Base-by-base conservation (phyloP, 192 early-diverging fungal species). In the Umbelopsis vinacea region DNA sequence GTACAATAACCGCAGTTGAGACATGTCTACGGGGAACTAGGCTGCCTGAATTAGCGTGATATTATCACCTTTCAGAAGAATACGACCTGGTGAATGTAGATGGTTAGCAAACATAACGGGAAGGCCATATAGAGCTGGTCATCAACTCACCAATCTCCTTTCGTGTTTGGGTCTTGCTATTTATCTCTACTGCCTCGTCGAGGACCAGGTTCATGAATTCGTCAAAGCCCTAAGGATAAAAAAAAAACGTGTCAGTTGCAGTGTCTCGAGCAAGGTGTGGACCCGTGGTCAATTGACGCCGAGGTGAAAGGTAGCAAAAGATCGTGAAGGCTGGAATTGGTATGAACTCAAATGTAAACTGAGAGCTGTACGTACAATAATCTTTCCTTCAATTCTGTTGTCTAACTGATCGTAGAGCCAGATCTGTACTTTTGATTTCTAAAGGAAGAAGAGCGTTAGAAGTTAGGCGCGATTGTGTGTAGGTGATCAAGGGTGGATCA, bases 131-230 rank as follows among this genome's bases (percentile, higher is more conserved):
- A 43, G 40, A 43, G 40, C 40, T 43, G 1, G 11, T 12, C 40
- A 43, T 19, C 21, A 40, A 45, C 60, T 66, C 79, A 88, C 94
- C 96, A 52, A 98, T 79, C 23, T 82, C 68, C 71, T 87, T 92
- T 70, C 89, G 81, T 21, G 90, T 91, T 54, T 85, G 87, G 68
- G 93, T 93, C 85, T 96, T 96, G 53, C 82, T 72, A 55, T 92
- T 81, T 15, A 96, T 83, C 81, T 98, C 97, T 66, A 87, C 90
- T 26, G 94, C 94, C 23, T 95, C 86, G 75, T 95, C 97, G 67
- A 98, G 83, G 19, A 98, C 97, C 71, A 98, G 78, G 75, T 93
- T 96, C 95, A 98, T 97, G 80, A 98, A 98, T 79, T 98, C 97
- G 79, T 98, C 97, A 78, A 98, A 97, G 37, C 97, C 97, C 96